Percentiles rank a stretch among this genome's conserved stretches.
These are phyloP conservation scores for Globisporangium echinulatum DNA, from an alignment of 352 stramenopile species.

Conservation along the genomic window DNA sequence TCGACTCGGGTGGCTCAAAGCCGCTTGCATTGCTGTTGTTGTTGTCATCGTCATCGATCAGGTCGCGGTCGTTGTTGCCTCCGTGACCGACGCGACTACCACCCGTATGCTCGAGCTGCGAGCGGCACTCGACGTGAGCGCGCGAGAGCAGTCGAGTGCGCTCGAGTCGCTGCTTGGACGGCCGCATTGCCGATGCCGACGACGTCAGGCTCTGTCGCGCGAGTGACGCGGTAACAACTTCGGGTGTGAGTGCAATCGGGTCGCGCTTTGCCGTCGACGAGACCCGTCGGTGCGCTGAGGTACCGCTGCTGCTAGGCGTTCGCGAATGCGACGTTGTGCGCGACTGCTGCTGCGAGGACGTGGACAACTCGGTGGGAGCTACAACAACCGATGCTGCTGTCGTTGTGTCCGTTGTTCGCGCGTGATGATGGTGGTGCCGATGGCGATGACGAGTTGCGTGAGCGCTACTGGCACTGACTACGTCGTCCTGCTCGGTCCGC, in stretches of 20 bases:
- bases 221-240: not conserved
- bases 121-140: constrained; percentile 8
- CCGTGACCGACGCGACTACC: no score
- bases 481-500: not conserved
- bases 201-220: constrained; percentile 25
- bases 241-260: not conserved
- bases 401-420: not conserved
- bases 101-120: constrained; percentile 1
- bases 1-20: no score
- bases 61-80: constrained; percentile 2
- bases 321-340: no score
- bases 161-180: constrained; percentile 24
- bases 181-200: constrained; percentile 38
- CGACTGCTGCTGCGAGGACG: no score
- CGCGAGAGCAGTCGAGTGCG: constrained; percentile 9
- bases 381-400: no score
- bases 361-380: no score
- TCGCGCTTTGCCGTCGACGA: constrained; percentile 7
- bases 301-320: not conserved
- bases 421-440: not conserved
- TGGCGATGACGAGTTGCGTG: constrained; percentile 1
- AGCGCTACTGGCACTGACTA: not conserved
- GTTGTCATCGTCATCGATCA: constrained; percentile 11
- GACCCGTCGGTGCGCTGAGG: not conserved
- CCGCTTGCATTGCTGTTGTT: no score